Base-by-base conservation (phyloP, 1,284 basidiomycete species). In the Ustanciosporium gigantosporum region DNA sequence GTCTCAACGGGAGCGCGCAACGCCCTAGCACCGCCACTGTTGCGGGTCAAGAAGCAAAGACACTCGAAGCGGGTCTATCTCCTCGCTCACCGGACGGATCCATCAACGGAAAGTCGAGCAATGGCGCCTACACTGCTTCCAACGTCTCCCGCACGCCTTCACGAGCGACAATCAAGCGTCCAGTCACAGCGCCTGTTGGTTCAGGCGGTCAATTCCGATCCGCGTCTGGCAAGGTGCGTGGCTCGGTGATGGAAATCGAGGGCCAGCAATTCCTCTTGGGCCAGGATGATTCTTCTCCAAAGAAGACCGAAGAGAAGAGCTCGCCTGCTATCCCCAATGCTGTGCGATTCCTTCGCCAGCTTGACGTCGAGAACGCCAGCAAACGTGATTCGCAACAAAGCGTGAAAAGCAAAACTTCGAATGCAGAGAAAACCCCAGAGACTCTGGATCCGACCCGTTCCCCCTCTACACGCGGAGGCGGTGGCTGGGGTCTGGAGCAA, bases 321-420 rank as follows among this genome's bases (percentile, higher is more conserved):
- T 61, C 59, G 23, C 52, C 59, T 9, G 44, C 53, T 13, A 40
- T 64, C 16, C 60, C 60, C 24, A 64, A 64, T 20, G 41, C 53
- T 3, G 53, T 64, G 1, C 52, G 59, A 27, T 62, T 62, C 42
- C 19, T 56, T 41, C 59, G 55, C 27, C 41, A 46, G 15, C 41
- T 44, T 23, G 36, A 45, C 13, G 25, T 15, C 29, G 42, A 25
- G 11, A 29, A 27, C 7, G 20, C 24, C 17, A 35, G 25, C 16
- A 43, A 51, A 29, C 46, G 43, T 5, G 52, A 48, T n/a, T 56
- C 52, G 20, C 20, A 38, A 1, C 13, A 31, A 4, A 39, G 39
- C n/a, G 27, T 21, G 5, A 42, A 41, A 19, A 21, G 40, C 7
- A 44, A 43, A 42, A 43, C 46, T 16, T 37, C 36, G 21, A 21